A percentile compares a stretch with the other conserved stretches of the same genome.
Evolutionary conservation across 208 protist genomes (phyloP).

Genomic region (Trypanosoma lewisi): DNA sequence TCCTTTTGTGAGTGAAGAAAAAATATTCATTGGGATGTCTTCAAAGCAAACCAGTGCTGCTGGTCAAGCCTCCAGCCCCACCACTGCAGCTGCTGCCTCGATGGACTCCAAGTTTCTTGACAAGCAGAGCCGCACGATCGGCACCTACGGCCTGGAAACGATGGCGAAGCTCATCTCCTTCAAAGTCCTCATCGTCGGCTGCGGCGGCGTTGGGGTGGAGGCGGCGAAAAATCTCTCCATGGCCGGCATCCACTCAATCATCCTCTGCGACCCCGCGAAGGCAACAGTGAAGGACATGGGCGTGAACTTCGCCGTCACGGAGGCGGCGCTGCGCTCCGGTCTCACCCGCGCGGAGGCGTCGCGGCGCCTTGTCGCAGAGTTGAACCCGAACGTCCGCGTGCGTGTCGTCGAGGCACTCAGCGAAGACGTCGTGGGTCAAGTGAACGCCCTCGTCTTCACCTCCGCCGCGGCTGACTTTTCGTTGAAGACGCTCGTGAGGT

Average conservation of each 20-base stretch:
- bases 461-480: constrained; percentile 68
- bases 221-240: constrained; percentile 91
- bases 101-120: constrained; percentile 87
- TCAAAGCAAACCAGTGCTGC: not conserved
- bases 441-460: constrained; percentile 73
- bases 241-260: constrained; percentile 83
- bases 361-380: constrained; percentile 62
- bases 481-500: constrained; percentile 56
- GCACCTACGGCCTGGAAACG: constrained; percentile 90
- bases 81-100: constrained; percentile 3
- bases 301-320: constrained; percentile 88
- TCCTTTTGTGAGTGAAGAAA: not conserved
- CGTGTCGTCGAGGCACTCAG: constrained; percentile 49
- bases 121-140: constrained; percentile 91
- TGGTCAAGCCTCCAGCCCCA: not conserved
- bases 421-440: constrained; percentile 45
- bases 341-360: constrained; percentile 66
- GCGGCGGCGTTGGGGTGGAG: constrained; percentile 89
- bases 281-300: constrained; percentile 69
- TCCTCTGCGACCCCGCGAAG: constrained; percentile 68
- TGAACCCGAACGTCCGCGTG: constrained; percentile 89
- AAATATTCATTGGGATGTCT: not conserved
- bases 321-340: constrained; percentile 43
- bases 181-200: constrained; percentile 91
- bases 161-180: constrained; percentile 89